Evolutionary conservation across 148 eudicot genomes (phyloP).

Genomic region (Polygonum aviculare): DNA sequence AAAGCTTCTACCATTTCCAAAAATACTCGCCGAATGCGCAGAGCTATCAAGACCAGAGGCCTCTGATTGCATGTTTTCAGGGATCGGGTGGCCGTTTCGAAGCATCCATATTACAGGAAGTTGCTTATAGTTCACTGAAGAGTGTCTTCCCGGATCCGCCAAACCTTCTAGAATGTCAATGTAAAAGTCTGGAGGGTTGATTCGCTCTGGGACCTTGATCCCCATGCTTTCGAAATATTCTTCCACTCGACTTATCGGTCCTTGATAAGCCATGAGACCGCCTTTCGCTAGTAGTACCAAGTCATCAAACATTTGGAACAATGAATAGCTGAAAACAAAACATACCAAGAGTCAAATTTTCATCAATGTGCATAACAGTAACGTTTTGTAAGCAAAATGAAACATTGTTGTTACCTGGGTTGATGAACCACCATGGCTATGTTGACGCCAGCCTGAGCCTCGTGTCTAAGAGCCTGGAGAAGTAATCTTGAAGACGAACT

Average conservation of each 20-base stretch:
- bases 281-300: slow-evolving; percentile 18
- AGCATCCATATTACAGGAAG: slow-evolving; percentile 19
- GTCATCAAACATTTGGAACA: slow-evolving; percentile 23
- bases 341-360: not conserved
- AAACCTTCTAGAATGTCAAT: slow-evolving; percentile 21
- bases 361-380: not conserved
- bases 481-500: slow-evolving; percentile 17
- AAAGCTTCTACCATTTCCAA: not conserved
- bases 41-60: not conserved
- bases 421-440: slow-evolving; percentile 21
- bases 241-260: slow-evolving; percentile 12
- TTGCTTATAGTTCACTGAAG: slow-evolving; percentile 4
- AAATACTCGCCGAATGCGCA: not conserved
- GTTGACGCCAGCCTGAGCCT: slow-evolving; percentile 18
- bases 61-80: slow-evolving; percentile 10
- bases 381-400: not conserved
- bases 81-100: slow-evolving; percentile 15
- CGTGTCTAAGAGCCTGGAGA: slow-evolving; percentile 18
- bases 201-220: slow-evolving; percentile 15
- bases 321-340: slow-evolving; percentile 15
- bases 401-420: slow-evolving; percentile 11
- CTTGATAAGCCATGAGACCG: slow-evolving; percentile 19
- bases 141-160: not conserved
- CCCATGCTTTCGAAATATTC: slow-evolving; percentile 14
- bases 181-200: slow-evolving; percentile 19